These are phyloP conservation scores for Yueomyces sinensis DNA, from an alignment of 805 yeast species.

Conservation along the genomic window DNA sequence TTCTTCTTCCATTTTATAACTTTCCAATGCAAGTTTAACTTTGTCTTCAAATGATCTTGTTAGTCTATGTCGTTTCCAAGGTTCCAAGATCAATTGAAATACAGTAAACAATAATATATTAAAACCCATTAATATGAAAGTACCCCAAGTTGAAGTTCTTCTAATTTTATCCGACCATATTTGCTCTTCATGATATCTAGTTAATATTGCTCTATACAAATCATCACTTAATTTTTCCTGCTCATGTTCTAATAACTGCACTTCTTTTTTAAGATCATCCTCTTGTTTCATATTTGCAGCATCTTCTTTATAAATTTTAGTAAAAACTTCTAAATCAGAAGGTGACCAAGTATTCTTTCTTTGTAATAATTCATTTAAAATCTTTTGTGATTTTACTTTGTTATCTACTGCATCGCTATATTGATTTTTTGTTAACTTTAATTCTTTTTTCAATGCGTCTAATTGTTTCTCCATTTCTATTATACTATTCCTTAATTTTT, in stretches of 20 bases:
- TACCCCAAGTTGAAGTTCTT: conserved; percentile 93
- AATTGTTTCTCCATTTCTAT: conserved; percentile 40
- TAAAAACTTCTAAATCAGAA: conserved; percentile 70
- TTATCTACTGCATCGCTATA: conserved; percentile 50
- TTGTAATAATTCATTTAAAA: conserved; percentile 76
- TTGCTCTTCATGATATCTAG: conserved; percentile 92
- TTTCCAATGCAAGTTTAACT: conserved; percentile 43
- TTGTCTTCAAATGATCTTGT: conserved; percentile 76
- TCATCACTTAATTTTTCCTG: conserved; percentile 61
- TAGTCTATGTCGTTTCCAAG: conserved; percentile 77
- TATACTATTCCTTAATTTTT: conserved; percentile 51
- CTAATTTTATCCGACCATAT: conserved; percentile 96
- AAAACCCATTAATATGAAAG: conserved; percentile 77
- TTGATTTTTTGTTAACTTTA: conserved; percentile 33
- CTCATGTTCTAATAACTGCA: conserved; percentile 41
- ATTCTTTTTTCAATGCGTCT: conserved; percentile 32
- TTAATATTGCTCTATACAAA: conserved; percentile 63
- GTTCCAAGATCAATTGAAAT: conserved; percentile 83
- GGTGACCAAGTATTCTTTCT: conserved; percentile 76
- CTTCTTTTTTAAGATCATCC: conserved; percentile 30
- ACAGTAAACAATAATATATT: conserved; percentile 65
- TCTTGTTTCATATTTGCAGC: conserved; percentile 60
- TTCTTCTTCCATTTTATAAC: conserved; percentile 6
- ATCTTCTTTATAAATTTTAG: conserved; percentile 67
- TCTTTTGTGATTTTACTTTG: conserved; percentile 63